phyloP scores from a whole-genome alignment of 1,284 basidiomycete species.

The Cutaneotrichosporon sp. region DNA sequence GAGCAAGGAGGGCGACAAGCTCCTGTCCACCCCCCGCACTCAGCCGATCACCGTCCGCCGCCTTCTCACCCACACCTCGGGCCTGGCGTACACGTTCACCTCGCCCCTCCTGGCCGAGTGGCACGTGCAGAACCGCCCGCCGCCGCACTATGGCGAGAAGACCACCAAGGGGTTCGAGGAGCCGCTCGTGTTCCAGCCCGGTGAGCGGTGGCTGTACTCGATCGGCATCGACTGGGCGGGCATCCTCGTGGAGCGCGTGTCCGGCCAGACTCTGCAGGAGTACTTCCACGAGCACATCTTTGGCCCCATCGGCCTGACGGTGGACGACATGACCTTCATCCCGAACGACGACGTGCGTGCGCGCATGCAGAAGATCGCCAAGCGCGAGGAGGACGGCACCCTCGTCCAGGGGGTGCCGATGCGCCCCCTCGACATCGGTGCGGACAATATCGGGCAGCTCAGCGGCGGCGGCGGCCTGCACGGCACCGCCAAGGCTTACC shows the following conservation, averaged over 20 bases:
- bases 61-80: conserved; percentile 23
- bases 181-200: conserved; percentile 41
- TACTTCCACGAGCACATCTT: conserved; percentile 32
- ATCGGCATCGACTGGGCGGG: conserved; percentile 49
- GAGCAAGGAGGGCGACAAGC: conserved; percentile 9
- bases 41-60: conserved; percentile 16
- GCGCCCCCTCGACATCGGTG: conserved; percentile 6
- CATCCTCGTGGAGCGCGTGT: conserved; percentile 37
- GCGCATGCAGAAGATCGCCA: conserved; percentile 27
- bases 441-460: conserved; percentile 15
- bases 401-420: conserved; percentile 1
- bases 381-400: conserved; percentile 19
- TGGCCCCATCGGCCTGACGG: conserved; percentile 22
- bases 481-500: conserved; percentile 39
- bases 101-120: conserved; percentile 18
- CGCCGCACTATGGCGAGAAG: conserved; percentile 26
- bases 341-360: conserved; percentile 23
- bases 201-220: conserved; percentile 34
- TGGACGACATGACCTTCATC: conserved; percentile 31
- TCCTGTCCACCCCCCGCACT: conserved; percentile 5
- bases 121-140: conserved; percentile 21
- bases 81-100: conserved; percentile 19
- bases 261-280: conserved; percentile 35
- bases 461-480: conserved; percentile 42
- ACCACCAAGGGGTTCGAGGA: conserved; percentile 16